Evolutionary conservation across 352 stramenopile species (phyloP), one percentile per base, ranked within the genome.

Genomic region (Pythium angustatum): DNA sequence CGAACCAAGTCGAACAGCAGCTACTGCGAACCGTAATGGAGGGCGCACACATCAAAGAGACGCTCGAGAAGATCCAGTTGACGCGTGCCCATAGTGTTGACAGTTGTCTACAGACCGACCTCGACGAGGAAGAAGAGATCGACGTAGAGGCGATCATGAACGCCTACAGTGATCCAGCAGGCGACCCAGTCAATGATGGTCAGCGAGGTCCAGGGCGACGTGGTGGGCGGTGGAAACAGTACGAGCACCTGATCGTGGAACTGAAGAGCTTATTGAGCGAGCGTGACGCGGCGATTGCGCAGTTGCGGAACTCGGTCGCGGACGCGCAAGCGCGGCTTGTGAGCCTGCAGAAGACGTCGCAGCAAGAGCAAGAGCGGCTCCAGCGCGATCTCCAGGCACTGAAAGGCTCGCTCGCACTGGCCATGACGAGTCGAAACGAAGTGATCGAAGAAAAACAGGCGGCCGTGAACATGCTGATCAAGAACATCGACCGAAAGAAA

Each of bases 191-290:
- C 31, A 28, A 19, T 26, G 33, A 6, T 41, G 7, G n/a, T 0
- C 21, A 43, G 40, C 17, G 19, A 14, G n/a, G 40, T 9, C 5
- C 2, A 24, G 40, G n/a, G 44, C 12, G 44, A 27, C 33, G 28
- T 19, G 75, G 68, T 9, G 70, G 60, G 30, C 64, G 79, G 9
- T 74, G 64, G 7, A 62, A 60, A 24, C 81, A 87, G 52, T 88
- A 90, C 58, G 81, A 90, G 28, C 69, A 86, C n/a, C 66, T 90
- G 17, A 88, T 90, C 31, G 72, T 85, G 1, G 81, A 90, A 53
- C 69, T 90, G 6, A 90, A 90, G 72, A 80, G 60, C 21, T 68
- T 79, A 2, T 49, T 90, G 0, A 55, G 68, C 11, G 81, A 82
- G 31, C 84, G 85, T 27, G 67, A 85, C 10, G 66, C 58, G 30